Evolutionary conservation across 148 eudicot genomes (phyloP).

Genomic region (Heliosperma pusillum): DNA sequence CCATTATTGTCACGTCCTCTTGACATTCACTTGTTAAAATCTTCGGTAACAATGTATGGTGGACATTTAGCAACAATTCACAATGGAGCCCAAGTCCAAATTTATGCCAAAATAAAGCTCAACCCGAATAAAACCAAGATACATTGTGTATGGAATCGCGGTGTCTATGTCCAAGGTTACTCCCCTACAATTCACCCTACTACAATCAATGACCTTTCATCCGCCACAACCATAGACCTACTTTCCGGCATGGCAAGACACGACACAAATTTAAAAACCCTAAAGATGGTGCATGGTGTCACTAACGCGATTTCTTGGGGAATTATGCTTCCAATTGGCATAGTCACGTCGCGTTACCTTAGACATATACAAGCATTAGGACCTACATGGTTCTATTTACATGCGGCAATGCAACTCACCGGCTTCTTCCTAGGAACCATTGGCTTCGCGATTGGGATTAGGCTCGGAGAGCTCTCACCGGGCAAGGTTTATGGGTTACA

Average conservation of each 20-base stretch:
- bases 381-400: constrained; percentile 83
- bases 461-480: constrained; percentile 70
- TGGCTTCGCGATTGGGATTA: constrained; percentile 73
- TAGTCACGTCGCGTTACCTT: constrained; percentile 63
- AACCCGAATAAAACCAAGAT: constrained; percentile 63
- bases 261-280: constrained; percentile 27
- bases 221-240: constrained; percentile 62
- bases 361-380: constrained; percentile 66
- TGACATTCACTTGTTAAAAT: constrained; percentile 65
- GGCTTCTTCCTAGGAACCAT: constrained; percentile 64
- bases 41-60: constrained; percentile 79
- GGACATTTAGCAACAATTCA: constrained; percentile 82
- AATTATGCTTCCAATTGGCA: constrained; percentile 65
- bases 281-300: constrained; percentile 66
- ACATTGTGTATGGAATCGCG: constrained; percentile 83
- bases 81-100: constrained; percentile 71
- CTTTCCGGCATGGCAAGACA: constrained; percentile 47
- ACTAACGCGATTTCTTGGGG: constrained; percentile 86
- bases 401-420: constrained; percentile 65
- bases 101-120: constrained; percentile 62
- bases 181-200: constrained; percentile 96
- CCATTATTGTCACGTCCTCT: constrained; percentile 72
- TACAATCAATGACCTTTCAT: constrained; percentile 60
- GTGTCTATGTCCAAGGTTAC: constrained; percentile 92
- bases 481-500: constrained; percentile 73